Evolutionary conservation across 176 grass and related monocot species (phyloP), one percentile per base, ranked within the genome.

Genomic region (Oryza brachyantha): DNA sequence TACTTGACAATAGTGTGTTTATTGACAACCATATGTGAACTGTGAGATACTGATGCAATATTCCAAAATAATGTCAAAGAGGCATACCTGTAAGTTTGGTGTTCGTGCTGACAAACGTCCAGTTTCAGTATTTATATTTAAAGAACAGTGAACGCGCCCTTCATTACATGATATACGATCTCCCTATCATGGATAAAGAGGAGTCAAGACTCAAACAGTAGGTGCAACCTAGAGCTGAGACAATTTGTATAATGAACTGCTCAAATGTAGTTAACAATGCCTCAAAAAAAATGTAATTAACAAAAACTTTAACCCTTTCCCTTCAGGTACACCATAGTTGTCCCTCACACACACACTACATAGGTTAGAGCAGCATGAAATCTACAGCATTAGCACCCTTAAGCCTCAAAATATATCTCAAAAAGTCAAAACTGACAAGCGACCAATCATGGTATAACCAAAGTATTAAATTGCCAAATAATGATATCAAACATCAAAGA

Each of bases 91-190:
- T 63, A 97, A 68, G 76, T 78, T 97, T 69, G 94, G 94, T 63
- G 78, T 87, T 78, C 94, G 87, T 66, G 94, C 87, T 82, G 94
- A 97, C 79, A 97, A 88, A 45, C 94, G 87, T 14, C 94, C 91
- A 42, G 94, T 94, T 76, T 97, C 91, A 61, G 94, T 97, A 79
- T 97, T 97, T 79, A 97, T 97, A 85, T 97, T 97, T 76, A 97
- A 76, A 13, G 94, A 97, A 91, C 86, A 94, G 79, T 97, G 94
- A 78, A 97, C 68, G 36, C 94, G 79, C 1, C 94, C 89, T 45
- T 90, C 76, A 3, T 52, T 16, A 71, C 94, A 97, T 67, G 94
- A 94, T 84, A 97, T 94, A 90, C 77, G 85, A 84, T 64, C 81
- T 84, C 85, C 91, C 94, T 94, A 58, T 28, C 36, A 73, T 65